Conservation (phyloP, 306 rosid genomes). For the Ormosia semicastrata region DNA sequence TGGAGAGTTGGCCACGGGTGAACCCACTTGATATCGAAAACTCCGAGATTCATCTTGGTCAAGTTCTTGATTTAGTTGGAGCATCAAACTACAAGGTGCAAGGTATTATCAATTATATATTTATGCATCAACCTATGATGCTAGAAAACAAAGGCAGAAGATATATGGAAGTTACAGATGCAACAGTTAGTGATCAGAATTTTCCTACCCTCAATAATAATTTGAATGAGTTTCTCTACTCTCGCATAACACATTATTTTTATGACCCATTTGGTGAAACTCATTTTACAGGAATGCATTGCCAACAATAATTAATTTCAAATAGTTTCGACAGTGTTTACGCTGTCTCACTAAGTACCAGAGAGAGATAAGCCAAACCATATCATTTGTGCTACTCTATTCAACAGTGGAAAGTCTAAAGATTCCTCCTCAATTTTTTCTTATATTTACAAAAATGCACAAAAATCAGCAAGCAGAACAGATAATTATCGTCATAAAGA, state of each 20-base stretch:
- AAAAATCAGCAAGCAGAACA: background rate
- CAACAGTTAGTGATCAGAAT: background rate
- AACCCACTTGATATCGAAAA: slow-evolving; percentile 79
- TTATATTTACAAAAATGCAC: background rate
- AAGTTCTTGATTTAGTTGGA: slow-evolving; percentile 90
- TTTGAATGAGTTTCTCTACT: background rate
- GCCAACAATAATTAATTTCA: background rate
- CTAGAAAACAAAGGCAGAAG: slow-evolving; percentile 17
- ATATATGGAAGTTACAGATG: background rate
- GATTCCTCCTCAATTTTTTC: slow-evolving; percentile 12
- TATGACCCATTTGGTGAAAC: background rate
- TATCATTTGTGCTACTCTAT: background rate
- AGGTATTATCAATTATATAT: slow-evolving; percentile 20
- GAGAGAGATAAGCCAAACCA: background rate
- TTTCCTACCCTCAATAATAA: background rate
- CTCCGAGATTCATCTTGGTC: slow-evolving; percentile 88
- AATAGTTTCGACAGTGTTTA: background rate
- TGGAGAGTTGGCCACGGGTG: slow-evolving; percentile 87
- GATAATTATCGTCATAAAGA: background rate
- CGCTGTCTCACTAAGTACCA: background rate
- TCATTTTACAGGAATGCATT: background rate
- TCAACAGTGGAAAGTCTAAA: background rate
- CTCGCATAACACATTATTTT: background rate
- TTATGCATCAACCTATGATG: background rate
- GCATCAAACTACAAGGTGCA: slow-evolving; percentile 64